These are phyloP conservation scores for Irpex sp. DNA, from an alignment of 1,284 basidiomycete species.

Conservation along the genomic window DNA sequence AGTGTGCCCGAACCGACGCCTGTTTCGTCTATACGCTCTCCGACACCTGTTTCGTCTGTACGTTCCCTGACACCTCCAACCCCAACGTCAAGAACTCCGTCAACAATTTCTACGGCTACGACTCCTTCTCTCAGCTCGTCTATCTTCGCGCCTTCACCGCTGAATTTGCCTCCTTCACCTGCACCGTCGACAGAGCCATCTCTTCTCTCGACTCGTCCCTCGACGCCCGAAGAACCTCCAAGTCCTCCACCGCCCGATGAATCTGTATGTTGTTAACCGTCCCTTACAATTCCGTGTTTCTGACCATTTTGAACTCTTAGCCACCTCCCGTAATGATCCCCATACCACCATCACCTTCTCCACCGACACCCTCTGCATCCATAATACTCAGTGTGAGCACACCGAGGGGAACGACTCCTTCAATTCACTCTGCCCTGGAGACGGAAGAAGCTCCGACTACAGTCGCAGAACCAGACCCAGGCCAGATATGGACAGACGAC, in stretches of 20 bases:
- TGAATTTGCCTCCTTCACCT: slow-evolving; percentile 22
- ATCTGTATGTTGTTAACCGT: slow-evolving; percentile 31
- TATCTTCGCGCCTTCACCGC: slow-evolving; percentile 32
- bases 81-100: slow-evolving; percentile 32
- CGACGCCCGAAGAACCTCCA: neutral
- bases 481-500: slow-evolving; percentile 55
- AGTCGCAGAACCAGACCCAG: slow-evolving; percentile 28
- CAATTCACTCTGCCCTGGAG: slow-evolving; percentile 50
- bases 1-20: slow-evolving; percentile 26
- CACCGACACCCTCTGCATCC: slow-evolving; percentile 37
- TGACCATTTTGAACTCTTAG: slow-evolving; percentile 15
- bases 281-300: slow-evolving; percentile 11
- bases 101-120: slow-evolving; percentile 38
- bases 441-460: slow-evolving; percentile 32
- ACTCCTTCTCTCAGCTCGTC: slow-evolving; percentile 37
- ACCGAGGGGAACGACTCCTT: slow-evolving; percentile 55
- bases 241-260: slow-evolving; percentile 17
- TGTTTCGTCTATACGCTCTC: slow-evolving; percentile 18
- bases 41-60: slow-evolving; percentile 22
- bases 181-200: neutral
- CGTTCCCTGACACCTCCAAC: slow-evolving; percentile 19
- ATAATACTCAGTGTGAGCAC: slow-evolving; percentile 60
- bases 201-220: slow-evolving; percentile 24
- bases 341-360: slow-evolving; percentile 34
- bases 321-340: slow-evolving; percentile 32